Percentiles rank a stretch among this genome's conserved stretches.
Conservation (phyloP, 371 early-diverging fungal genomes). For the Rhizopus microsporus region DNA sequence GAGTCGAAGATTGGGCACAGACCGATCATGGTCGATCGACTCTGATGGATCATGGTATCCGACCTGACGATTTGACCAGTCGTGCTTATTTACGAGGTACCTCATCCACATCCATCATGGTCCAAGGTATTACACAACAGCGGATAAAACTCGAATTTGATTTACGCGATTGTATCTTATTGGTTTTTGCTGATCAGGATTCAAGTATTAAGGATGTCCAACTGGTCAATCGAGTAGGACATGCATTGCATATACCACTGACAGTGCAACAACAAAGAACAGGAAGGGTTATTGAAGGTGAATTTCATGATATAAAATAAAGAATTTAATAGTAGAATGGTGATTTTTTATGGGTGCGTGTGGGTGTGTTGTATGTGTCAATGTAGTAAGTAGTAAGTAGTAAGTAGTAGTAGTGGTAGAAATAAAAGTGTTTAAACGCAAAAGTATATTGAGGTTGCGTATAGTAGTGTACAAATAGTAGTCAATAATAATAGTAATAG, state of each 20-base stretch:
- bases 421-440: too few species aligned
- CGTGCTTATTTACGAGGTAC: conserved; percentile 14
- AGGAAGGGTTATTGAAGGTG: conserved; percentile 31
- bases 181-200: background rate
- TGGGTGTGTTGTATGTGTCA: background rate
- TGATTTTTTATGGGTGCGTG: background rate
- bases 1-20: conserved; percentile 15
- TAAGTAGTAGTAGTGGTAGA: too few species aligned
- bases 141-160: conserved; percentile 25
- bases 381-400: too few species aligned
- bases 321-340: background rate
- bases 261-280: conserved; percentile 1
- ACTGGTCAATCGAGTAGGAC: conserved; percentile 17
- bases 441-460: too few species aligned
- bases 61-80: conserved; percentile 8
- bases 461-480: too few species aligned
- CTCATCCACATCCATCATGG: background rate
- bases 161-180: conserved; percentile 8
- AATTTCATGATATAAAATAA: conserved; percentile 25
- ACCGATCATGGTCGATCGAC: conserved; percentile 6
- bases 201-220: conserved; percentile 7
- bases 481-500: too few species aligned
- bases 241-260: conserved; percentile 8
- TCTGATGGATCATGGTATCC: conserved; percentile 16
- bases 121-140: background rate